These are phyloP conservation scores for Paramecium sonneborni DNA, from an alignment of 73 alveolate species.

Conservation along the genomic window DNA sequence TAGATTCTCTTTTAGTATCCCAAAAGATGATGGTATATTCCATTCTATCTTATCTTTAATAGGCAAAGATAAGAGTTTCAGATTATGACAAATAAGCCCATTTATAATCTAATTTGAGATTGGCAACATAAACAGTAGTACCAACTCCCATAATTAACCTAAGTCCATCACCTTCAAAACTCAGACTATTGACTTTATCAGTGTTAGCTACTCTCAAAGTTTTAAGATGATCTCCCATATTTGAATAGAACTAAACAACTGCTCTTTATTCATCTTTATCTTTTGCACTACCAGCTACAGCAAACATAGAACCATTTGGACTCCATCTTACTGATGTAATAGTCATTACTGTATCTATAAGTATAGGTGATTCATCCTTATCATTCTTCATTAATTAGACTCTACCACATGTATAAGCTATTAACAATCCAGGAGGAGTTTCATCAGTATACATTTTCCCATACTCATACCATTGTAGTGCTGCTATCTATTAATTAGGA, in stretches of 20 bases:
- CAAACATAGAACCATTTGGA: constrained; percentile 82
- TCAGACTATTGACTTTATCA: constrained; percentile 64
- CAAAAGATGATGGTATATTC: constrained; percentile 98
- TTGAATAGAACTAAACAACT: constrained; percentile 88
- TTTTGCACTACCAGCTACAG: constrained; percentile 76
- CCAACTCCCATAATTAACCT: constrained; percentile 97
- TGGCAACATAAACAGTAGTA: constrained; percentile 94
- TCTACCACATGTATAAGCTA: constrained; percentile 83
- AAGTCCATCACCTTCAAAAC: constrained; percentile 90
- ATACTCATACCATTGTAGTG: constrained; percentile 79
- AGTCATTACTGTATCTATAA: constrained; percentile 86
- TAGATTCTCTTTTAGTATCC: constrained; percentile 77
- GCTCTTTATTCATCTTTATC: constrained; percentile 81
- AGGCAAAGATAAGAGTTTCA: constrained; percentile 97
- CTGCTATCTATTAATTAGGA: constrained; percentile 77
- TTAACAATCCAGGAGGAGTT: constrained; percentile 62
- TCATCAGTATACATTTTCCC: constrained; percentile 70
- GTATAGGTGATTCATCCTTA: constrained; percentile 84
- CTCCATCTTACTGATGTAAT: constrained; percentile 78
- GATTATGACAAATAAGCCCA: constrained; percentile 94
- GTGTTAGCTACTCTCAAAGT: constrained; percentile 75
- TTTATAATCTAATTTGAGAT: constrained; percentile 91
- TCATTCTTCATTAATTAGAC: constrained; percentile 94
- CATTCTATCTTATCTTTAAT: constrained; percentile 91
- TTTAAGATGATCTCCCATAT: constrained; percentile 91